These are phyloP conservation scores for Neostapfia colusana DNA, from an alignment of 176 grass and related monocot species.

Conservation along the genomic window DNA sequence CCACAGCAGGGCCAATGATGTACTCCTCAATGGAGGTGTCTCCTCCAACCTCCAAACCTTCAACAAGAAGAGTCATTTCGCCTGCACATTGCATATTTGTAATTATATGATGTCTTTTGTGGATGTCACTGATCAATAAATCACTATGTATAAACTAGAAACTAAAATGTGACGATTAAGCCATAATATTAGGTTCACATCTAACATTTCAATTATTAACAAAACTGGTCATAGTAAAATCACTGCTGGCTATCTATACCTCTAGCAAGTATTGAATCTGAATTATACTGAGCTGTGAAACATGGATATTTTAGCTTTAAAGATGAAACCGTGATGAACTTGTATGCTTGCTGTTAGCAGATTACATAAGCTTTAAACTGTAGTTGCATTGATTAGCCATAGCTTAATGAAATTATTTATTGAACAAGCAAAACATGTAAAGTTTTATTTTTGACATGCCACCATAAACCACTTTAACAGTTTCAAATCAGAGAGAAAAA, in stretches of 20 bases:
- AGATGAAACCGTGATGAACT: neutral
- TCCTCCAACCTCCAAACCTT: constrained; percentile 78
- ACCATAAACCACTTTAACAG: neutral
- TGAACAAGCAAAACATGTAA: neutral
- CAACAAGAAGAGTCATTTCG: constrained; percentile 90
- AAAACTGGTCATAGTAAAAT: constrained; percentile 3
- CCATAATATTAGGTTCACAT: neutral
- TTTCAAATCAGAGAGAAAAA: neutral
- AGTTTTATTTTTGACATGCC: neutral
- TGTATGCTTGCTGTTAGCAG: neutral
- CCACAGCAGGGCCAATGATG: constrained; percentile 69
- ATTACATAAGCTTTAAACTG: neutral
- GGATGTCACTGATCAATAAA: constrained; percentile 5
- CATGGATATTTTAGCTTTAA: neutral
- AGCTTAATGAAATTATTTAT: neutral
- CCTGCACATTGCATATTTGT: constrained; percentile 48
- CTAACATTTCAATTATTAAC: constrained; percentile 5
- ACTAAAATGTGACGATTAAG: neutral
- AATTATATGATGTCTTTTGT: constrained; percentile 1
- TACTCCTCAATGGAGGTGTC: constrained; percentile 89
- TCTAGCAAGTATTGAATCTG: neutral
- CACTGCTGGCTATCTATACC: neutral
- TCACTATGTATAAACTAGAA: constrained; percentile 18
- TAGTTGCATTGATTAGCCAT: constrained; percentile 9
- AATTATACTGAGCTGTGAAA: neutral